Evolutionary conservation across 768 basidiomycete genomes (phyloP), one percentile per base, ranked within the genome.

Genomic region (Kwoniella dejecticola): DNA sequence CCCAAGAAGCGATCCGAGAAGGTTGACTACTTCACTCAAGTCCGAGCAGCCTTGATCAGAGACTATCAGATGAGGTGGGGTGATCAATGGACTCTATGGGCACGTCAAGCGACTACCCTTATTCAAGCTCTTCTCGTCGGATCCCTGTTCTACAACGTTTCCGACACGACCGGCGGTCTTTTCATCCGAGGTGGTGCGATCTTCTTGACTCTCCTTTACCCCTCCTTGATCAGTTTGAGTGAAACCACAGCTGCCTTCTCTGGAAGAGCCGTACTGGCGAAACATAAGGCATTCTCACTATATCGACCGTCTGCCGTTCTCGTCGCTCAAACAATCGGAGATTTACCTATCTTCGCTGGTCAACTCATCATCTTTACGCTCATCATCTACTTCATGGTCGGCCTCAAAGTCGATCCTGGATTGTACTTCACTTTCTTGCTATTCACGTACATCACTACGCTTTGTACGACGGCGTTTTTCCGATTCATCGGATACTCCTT

Each of bases 141-240:
- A 26, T 85, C 85, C 0, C 83, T 88, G 27, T 91, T 88, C 81
- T 81, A 85, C 59, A 80, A 82, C 8, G 78, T 86, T 31, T 81
- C 84, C 0, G 80, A 84, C 15, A 79, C 80, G 8, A 88, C 89
- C 0, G 76, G 81, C 13, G 85, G 84, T 11, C 87, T 84, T 72
- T 90, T 88, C 81, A 86, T 87, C n/a, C 84, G 89, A 19, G 89
- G 88, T 40, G 86, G 89, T 79, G 82, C 88, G 23, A 80, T 91
- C 19, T 90, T 88, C 83, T 89, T 90, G 84, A 87, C 73, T 31
- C 84, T 79, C 26, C 71, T 81, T 15, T 75, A 49, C 56, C 73
- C 70, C 1, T 65, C 64, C 11, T 48, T 70, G n/a, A 66, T 68
- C 57, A 59, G 58, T 31, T 54, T 74, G 10, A 63, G 60, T 33